phyloP scores from a whole-genome alignment of 148 eudicot genomes.

The Persicaria tinctoria region DNA sequence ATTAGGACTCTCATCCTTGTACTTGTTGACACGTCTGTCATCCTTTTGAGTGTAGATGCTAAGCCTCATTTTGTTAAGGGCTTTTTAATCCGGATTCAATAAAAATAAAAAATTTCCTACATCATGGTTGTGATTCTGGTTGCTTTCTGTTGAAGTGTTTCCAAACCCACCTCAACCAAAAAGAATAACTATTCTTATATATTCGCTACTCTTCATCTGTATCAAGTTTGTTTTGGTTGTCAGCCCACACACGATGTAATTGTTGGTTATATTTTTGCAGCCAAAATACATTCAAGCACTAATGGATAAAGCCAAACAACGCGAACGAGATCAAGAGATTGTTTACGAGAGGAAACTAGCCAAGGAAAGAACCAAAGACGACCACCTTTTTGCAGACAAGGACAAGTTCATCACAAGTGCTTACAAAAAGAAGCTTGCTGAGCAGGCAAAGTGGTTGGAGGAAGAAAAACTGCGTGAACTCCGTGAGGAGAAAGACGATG shows the following conservation, averaged over 20 bases:
- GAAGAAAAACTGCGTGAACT: constrained; percentile 74
- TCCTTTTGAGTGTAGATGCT: not conserved
- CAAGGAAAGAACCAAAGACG: constrained; percentile 83
- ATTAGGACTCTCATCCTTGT: not conserved
- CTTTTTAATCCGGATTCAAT: not conserved
- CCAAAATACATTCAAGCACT: constrained; percentile 65
- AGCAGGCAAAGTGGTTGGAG: constrained; percentile 75
- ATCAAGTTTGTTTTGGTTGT: not conserved
- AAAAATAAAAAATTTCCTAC: not conserved
- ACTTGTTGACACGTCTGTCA: constrained; percentile 3
- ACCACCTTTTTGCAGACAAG: constrained; percentile 73
- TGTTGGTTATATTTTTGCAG: constrained; percentile 27
- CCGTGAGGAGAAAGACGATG: constrained; percentile 75
- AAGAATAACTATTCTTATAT: not conserved
- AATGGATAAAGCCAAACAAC: constrained; percentile 61
- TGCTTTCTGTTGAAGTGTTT: not conserved
- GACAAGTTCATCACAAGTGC: constrained; percentile 83
- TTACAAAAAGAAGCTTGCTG: constrained; percentile 89
- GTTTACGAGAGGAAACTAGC: constrained; percentile 86
- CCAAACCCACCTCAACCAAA: not conserved
- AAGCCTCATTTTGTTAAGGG: not conserved
- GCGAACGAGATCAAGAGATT: constrained; percentile 82
- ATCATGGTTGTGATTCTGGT: not conserved
- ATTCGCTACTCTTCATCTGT: not conserved
- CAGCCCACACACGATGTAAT: not conserved